Base-by-base conservation (phyloP, 2,329 filamentous ascomycete genomes). In the Aspergillus sp. region DNA sequence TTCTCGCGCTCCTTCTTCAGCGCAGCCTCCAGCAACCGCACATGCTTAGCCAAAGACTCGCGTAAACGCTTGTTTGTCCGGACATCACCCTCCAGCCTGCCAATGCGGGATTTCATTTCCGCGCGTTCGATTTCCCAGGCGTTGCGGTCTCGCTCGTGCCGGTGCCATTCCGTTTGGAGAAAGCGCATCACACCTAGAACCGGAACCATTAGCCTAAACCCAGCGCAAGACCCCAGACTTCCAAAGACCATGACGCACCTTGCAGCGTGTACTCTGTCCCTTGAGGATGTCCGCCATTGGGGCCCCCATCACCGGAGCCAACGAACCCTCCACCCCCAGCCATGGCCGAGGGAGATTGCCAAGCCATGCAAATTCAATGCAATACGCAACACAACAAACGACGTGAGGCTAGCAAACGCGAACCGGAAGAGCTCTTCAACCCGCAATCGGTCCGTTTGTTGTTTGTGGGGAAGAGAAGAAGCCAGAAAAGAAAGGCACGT, bases 81-180 rank as follows among this genome's bases (percentile, higher is more conserved):
- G 27, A 85, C 82, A 58, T 95, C 88, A 47, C 93, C 93, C 71
- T 98, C 93, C 55, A 97, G 81, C 62, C 88, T 86, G 45, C 91
- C 91, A 73, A 98, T 96, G 63, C 94, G 85, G 58, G 88, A 90
- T 75, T 95, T 95, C 93, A 98, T 97, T 74, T 98, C 93, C 61
- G 95, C 93, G 65, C 90, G 85, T 72, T 98, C 93, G 66, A 98
- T 98, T 71, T 98, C 93, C 93, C 93, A 98, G 33, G 90, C 85
- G 72, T 98, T 98, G 61, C 93, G 84, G 66, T 96, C 93, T 71
- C 93, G 87, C 73, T 98, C 93, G 70, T 98, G 91, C 58, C 89
- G 86, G 72, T 98, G 93, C 93, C 93, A 98, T 80, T 98, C 91
- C 43, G 93, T 93, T 74, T 98, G 93, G 35, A 98, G 82, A 69